phyloP scores from a whole-genome alignment of 1,284 basidiomycete genomes.

The Naganishia sp. region DNA sequence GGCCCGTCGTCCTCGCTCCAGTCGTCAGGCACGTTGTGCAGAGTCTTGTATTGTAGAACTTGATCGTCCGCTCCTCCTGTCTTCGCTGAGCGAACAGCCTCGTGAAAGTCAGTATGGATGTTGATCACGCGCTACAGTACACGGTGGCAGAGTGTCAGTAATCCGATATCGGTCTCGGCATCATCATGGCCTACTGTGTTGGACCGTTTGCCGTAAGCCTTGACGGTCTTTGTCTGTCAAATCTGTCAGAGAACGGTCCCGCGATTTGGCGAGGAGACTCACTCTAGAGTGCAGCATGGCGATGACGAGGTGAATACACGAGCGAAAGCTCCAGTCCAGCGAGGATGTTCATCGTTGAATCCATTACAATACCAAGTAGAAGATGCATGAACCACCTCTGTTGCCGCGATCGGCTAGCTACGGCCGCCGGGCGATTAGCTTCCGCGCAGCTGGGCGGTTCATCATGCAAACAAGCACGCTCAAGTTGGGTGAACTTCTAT shows the following conservation, averaged over 20 bases:
- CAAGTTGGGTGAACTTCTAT: conserved; percentile 27
- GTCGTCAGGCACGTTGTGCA: conserved; percentile 3
- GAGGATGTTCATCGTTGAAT: not conserved
- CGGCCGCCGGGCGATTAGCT: conserved; percentile 23
- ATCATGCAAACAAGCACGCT: conserved; percentile 2
- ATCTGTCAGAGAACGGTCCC: not conserved
- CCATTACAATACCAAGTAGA: conserved; percentile 4
- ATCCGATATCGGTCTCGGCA: not conserved
- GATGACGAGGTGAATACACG: not conserved
- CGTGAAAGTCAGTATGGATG: conserved; percentile 24
- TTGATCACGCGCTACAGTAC: conserved; percentile 29
- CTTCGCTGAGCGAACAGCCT: conserved; percentile 12
- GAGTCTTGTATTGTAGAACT: conserved; percentile 12
- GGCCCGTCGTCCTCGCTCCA: conserved; percentile 4
- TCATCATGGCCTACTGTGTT: conserved; percentile 41
- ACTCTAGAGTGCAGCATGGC: conserved; percentile 24
- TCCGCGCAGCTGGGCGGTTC: not conserved
- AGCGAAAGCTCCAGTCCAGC: not conserved
- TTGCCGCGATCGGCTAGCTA: conserved; percentile 2
- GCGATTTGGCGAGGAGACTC: not conserved
- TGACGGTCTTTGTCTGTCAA: conserved; percentile 41
- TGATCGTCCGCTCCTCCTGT: not conserved
- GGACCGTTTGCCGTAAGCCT: conserved; percentile 47
- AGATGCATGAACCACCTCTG: conserved; percentile 12
- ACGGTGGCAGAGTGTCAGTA: not conserved